These are phyloP conservation scores for Cystofilobasidium ferigula DNA, from an alignment of 768 basidiomycete genomes.

Conservation along the genomic window DNA sequence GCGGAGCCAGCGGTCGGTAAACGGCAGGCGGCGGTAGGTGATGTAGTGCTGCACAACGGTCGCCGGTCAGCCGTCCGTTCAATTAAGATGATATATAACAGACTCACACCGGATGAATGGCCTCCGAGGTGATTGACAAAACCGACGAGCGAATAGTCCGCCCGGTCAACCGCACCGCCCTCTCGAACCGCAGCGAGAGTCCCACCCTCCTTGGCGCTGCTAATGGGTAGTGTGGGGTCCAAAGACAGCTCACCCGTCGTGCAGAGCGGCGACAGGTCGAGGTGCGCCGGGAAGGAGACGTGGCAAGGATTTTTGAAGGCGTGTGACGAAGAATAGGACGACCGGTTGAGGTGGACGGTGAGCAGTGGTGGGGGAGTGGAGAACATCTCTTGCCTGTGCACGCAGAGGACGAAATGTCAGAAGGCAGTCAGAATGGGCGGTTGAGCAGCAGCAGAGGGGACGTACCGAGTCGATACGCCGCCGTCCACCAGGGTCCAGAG, in stretches of 20 bases:
- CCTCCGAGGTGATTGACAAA: constrained; percentile 1
- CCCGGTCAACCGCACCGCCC: not conserved
- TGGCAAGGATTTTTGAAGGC: constrained; percentile 74
- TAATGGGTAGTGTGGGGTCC: not conserved
- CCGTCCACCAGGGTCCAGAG: constrained; percentile 68
- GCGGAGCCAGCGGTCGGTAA: constrained; percentile 57
- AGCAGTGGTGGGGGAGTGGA: constrained; percentile 71
- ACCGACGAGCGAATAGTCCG: not conserved
- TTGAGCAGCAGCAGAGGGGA: constrained; percentile 28
- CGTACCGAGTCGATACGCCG: constrained; percentile 79
- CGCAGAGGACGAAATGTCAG: constrained; percentile 4
- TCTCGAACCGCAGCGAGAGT: not conserved
- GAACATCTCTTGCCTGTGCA: constrained; percentile 30
- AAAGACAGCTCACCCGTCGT: constrained; percentile 64
- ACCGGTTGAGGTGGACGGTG: constrained; percentile 82
- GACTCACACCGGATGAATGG: not conserved
- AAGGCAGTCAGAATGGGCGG: constrained; percentile 1
- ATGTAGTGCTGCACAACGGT: constrained; percentile 72
- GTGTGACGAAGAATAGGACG: constrained; percentile 63
- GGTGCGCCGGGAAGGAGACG: constrained; percentile 70
- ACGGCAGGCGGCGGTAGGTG: constrained; percentile 73
- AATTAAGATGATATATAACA: too few relatives aligned
- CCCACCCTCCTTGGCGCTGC: not conserved
- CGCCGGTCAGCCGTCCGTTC: too few relatives aligned
- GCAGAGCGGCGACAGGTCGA: constrained; percentile 80